Evolutionary conservation across 2,329 filamentous ascomycete genomes (phyloP), one percentile per base, ranked within the genome.

Genomic region (Phaeomoniella chlamydospora): DNA sequence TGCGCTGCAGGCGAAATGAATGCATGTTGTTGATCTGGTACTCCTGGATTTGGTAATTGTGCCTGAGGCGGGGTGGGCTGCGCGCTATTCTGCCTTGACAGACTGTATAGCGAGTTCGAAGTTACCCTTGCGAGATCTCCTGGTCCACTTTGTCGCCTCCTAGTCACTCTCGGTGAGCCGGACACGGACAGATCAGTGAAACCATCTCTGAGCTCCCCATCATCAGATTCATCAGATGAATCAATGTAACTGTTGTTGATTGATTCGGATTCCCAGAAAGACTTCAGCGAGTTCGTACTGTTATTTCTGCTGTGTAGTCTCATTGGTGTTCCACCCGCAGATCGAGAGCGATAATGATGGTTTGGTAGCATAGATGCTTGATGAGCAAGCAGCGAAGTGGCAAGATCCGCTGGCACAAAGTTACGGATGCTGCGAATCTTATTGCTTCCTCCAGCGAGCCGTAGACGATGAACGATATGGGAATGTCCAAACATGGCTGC

Each of bases 401-500:
- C 72, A 40, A 90, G 64, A 51, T 90, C 82, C 3, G 77, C 69
- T 12, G 82, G 70, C 2, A 75, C 77, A 42, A 80, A 76, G 15
- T 79, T 79, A 35, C 76, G 75, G 33, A 81, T 57, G 49, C 76
- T 87, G 45, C 76, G 69, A 40, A 81, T 65, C 31, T 69, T 75
- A 18, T 80, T 72, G 55, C 86, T 78, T 2, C 81, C 82, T 29
- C 82, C 80, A 29, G 74, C 71, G 15, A 80, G 65, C 45, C 87
- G 75, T 39, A 93, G 67, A 11, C 80, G 73, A 40, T 79, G 71
- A 11, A 88, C 77, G 45, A 90, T 84, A 50, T 85, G 77, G 9
- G 73, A 62, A 49, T 86, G 77, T 42, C 78, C 74, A 54, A 81
- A 78, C 49, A 92, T 70, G 16, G 80, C 77, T 14, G 85, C 84